Conservation (phyloP, 2,329 filamentous ascomycete species). For the Sclerotinia minor region DNA sequence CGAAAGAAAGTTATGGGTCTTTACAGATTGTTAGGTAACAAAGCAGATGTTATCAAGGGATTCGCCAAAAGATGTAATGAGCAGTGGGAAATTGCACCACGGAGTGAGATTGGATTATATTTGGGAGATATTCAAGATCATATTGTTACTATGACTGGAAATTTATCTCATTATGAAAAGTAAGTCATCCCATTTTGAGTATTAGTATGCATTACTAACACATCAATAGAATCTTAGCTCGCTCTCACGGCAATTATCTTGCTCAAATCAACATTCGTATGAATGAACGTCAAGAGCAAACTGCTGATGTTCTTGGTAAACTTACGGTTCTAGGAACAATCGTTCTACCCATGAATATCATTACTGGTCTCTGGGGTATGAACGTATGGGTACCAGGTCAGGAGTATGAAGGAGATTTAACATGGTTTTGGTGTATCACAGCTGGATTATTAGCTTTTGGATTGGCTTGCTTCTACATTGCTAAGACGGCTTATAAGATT, state of each 20-base stretch:
- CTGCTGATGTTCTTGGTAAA: conserved; percentile 90
- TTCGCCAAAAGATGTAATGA: conserved; percentile 98
- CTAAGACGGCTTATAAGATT: conserved; percentile 41
- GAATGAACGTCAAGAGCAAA: conserved; percentile 96
- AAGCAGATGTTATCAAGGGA: conserved; percentile 98
- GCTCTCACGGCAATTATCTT: conserved; percentile 96
- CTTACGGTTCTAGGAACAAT: conserved; percentile 96
- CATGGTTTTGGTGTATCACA: conserved; percentile 76
- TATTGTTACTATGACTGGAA: conserved; percentile 98
- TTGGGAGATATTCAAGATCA: conserved; percentile 98
- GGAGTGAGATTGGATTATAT: conserved; percentile 96
- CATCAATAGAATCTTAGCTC: conserved; percentile 70
- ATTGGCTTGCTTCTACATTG: conserved; percentile 61
- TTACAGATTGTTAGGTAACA: conserved; percentile 90
- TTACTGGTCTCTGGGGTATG: conserved; percentile 98
- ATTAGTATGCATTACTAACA: not conserved
- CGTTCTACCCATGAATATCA: conserved; percentile 97
- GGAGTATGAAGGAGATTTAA: conserved; percentile 70
- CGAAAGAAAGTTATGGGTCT: conserved; percentile 97
- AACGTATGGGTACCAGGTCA: conserved; percentile 96
- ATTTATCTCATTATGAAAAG: conserved; percentile 95
- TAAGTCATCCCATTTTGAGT: conserved; percentile 47
- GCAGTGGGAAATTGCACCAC: conserved; percentile 92
- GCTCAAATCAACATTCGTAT: conserved; percentile 98
- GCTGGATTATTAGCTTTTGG: conserved; percentile 78